Base-by-base conservation (phyloP, 768 basidiomycete species). In the Pleurotus salmoneostramineus region DNA sequence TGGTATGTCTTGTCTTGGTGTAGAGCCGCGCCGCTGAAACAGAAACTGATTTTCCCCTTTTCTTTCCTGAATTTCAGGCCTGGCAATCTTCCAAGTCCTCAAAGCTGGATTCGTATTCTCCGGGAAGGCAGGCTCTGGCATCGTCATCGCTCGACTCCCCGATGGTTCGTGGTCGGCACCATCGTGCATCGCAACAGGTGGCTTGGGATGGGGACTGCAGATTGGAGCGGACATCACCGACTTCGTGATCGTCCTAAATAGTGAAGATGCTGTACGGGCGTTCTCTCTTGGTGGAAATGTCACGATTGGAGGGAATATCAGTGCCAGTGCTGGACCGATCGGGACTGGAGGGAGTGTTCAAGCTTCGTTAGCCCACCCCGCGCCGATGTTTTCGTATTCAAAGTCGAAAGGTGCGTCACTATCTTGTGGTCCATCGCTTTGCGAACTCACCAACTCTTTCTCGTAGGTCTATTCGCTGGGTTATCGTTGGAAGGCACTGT, bases 161-260 rank as follows among this genome's bases (percentile, higher is more conserved):
- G 95, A 98, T 66, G 96, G 96, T 63, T 94, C 93, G 7, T 97
- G 94, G 94, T 93, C 91, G 49, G 96, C 96, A 0, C 96, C 96
- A 3, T 94, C 91, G 21, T 98, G 95, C 75, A 96, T 98, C 67
- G 95, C 92, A 33, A 98, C 95, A 0, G 95, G 91, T 14, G 96
- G 96, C 36, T 82, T 95, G 8, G 93, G 94, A 12, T 93, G 93
- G 89, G 93, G 93, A 34, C 85, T 95, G 44, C 96, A 98, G 73
- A 93, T 96, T 57, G 95, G 95, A 49, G 95, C 95, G 2, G 95
- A 97, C 74, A 83, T 95, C 69, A 90, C 88, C 48, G 94, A 98
- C 69, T 97, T 98, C 63, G 95, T 99, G 58, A 86, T 98, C 69
- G 95, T 99, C 40, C 88, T 98, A 66, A 98, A 98, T 78, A 91